Base-by-base conservation (phyloP, 169 alveolate species). In the Babesia gibsoni region DNA sequence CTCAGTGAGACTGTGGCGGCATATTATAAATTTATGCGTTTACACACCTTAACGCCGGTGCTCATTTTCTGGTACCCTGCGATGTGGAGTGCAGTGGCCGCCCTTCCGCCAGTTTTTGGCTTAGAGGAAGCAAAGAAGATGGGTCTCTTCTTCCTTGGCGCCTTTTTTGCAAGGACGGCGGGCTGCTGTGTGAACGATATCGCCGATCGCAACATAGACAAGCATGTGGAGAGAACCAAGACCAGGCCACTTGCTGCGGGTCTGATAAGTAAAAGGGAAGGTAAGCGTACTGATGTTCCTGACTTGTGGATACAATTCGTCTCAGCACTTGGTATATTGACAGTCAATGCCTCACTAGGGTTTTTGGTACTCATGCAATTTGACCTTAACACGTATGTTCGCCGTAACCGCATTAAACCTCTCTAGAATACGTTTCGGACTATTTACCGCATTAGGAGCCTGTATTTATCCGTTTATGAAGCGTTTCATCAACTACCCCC, bases 221-320 rank as follows among this genome's bases (percentile, higher is more conserved):
- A 29, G 18, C 69, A 83, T 48, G 99, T 95, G 1, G 95, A 93
- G 39, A 67, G 99, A 45, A 96, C 99, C n/a, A 91, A 89, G 68
- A 67, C 64, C 8, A 88, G 99, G 35, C 99, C 99, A 10, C 48
- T 96, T 35, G 98, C 98, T 16, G 70, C 94, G 63, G 96, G 96
- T n/a, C 91, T 84, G 36, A 58, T 96, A 6, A 46, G 91, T 3
- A 66, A 64, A 14, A 46, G 37, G 16, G 72, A 82, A 72, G 98
- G 95, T 52, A 73, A 57, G 32, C 52, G 54, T 0, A 83, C 80
- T 64, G 53, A 70, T 39, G 33, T 43, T 27, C 61, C 83, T 4
- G 82, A 10, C 25, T 0, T 46, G 41, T 2, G 67, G 73, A 39
- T 43, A 56, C 29, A 29, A 30, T 33, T 43, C 32, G 72, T 70